A percentile compares a stretch with the other conserved stretches of the same genome.
Conservation (phyloP, 345 rosid genomes). For the Angophora floribunda region DNA sequence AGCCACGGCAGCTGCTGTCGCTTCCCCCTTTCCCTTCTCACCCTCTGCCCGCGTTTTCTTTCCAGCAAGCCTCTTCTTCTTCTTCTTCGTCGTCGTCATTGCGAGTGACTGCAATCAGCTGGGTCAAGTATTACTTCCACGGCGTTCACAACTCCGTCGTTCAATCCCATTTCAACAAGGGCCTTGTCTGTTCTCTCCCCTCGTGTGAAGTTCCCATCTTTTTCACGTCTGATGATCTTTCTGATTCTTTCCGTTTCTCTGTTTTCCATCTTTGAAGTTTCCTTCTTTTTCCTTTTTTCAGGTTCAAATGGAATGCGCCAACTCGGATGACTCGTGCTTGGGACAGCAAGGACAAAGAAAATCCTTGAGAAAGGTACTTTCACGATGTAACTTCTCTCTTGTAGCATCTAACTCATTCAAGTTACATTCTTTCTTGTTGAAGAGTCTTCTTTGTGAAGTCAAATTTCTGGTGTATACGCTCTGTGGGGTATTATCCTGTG, state of each 20-base stretch:
- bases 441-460: neutral
- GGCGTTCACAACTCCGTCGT: conserved; percentile 47
- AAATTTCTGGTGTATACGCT: neutral
- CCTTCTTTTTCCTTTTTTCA: conserved; percentile 1
- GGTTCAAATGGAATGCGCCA: conserved; percentile 49
- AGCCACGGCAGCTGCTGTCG: conserved; percentile 82
- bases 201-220: neutral
- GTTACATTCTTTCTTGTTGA: neutral
- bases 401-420: no score
- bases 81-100: neutral
- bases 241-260: neutral
- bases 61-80: neutral
- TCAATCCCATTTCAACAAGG: conserved; percentile 78
- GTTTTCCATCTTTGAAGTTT: neutral
- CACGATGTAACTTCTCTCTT: neutral
- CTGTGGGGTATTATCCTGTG: neutral
- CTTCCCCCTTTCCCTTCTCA: conserved; percentile 72
- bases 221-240: neutral
- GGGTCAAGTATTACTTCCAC: conserved; percentile 78
- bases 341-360: conserved; percentile 17
- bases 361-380: conserved; percentile 44
- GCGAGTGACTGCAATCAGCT: conserved; percentile 61
- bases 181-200: conserved; percentile 42
- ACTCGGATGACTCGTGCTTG: neutral
- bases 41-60: conserved; percentile 29